Percentiles rank a stretch among this genome's conserved stretches.
Conservation (phyloP, 1,139 yeast genomes). For the Eremothecium gossypii region DNA sequence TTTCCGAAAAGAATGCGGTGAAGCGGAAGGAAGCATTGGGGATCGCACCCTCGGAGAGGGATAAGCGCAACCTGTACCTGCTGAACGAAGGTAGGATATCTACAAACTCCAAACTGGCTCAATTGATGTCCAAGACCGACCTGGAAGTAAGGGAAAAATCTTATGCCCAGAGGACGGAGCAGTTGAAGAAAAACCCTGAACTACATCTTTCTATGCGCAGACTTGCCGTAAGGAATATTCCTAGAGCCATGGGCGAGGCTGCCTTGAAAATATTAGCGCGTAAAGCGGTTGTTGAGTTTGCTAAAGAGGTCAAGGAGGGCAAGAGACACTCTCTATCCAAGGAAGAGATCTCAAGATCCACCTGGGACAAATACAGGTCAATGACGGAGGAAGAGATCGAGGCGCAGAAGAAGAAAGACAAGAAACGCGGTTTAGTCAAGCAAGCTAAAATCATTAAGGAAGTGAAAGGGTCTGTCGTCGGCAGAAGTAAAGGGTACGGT, state of each 20-base stretch:
- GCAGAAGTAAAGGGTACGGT: constrained; percentile 95
- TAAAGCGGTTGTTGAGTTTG: constrained; percentile 90
- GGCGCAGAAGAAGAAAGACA: constrained; percentile 44
- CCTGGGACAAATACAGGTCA: constrained; percentile 48
- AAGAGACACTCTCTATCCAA: constrained; percentile 77
- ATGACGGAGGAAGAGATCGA: constrained; percentile 40
- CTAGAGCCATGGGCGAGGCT: constrained; percentile 84
- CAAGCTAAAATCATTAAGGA: constrained; percentile 92
- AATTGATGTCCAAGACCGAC: constrained; percentile 58
- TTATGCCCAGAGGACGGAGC: constrained; percentile 77
- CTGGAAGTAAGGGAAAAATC: constrained; percentile 85
- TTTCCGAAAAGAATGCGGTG: constrained; percentile 64
- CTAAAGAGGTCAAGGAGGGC: constrained; percentile 74
- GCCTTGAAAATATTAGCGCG: constrained; percentile 87
- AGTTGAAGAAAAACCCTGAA: constrained; percentile 81
- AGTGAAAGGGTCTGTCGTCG: constrained; percentile 75
- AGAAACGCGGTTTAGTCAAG: constrained; percentile 79
- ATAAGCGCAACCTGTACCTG: constrained; percentile 74
- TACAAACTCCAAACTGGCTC: constrained; percentile 70
- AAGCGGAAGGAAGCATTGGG: constrained; percentile 73
- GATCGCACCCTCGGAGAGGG: constrained; percentile 69
- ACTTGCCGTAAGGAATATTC: constrained; percentile 86
- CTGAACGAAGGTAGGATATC: constrained; percentile 92
- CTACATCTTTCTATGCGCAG: constrained; percentile 87
- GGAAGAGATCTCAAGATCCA: constrained; percentile 80